phyloP scores from a whole-genome alignment of 2,329 filamentous ascomycete species.

The Geoglossum cookeanum region DNA sequence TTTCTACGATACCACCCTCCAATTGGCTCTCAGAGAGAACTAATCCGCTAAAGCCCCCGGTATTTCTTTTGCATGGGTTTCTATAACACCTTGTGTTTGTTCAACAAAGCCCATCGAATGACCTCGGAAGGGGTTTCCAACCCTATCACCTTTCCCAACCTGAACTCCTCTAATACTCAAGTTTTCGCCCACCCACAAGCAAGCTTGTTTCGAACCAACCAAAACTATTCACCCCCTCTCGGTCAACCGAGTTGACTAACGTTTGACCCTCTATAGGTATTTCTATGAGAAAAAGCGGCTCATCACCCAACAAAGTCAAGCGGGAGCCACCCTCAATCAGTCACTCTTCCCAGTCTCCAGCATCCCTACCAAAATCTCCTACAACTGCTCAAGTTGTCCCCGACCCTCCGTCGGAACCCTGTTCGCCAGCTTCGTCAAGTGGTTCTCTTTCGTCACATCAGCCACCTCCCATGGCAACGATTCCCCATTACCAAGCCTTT shows the following conservation, averaged over 20 bases:
- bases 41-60: too few species aligned
- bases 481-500: conserved; percentile 67
- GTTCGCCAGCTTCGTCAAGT: conserved; percentile 41
- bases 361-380: conserved; percentile 10
- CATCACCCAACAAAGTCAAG: conserved; percentile 7
- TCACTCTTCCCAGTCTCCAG: conserved; percentile 11
- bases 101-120: too few species aligned
- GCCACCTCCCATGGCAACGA: conserved; percentile 37
- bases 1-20: too few species aligned
- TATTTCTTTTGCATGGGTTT: too few species aligned
- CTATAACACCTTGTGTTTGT: too few species aligned
- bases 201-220: not conserved
- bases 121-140: too few species aligned
- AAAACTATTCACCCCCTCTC: not conserved
- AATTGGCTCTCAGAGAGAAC: too few species aligned
- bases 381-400: conserved; percentile 17
- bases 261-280: not conserved
- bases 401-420: conserved; percentile 41
- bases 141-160: too few species aligned
- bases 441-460: conserved; percentile 37
- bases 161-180: too few species aligned
- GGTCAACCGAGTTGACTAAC: not conserved
- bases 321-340: conserved; percentile 9
- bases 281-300: not conserved
- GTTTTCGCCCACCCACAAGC: not conserved